Conservation (phyloP, 345 rosid genomes). For the Eucalyptus pauciflora region DNA sequence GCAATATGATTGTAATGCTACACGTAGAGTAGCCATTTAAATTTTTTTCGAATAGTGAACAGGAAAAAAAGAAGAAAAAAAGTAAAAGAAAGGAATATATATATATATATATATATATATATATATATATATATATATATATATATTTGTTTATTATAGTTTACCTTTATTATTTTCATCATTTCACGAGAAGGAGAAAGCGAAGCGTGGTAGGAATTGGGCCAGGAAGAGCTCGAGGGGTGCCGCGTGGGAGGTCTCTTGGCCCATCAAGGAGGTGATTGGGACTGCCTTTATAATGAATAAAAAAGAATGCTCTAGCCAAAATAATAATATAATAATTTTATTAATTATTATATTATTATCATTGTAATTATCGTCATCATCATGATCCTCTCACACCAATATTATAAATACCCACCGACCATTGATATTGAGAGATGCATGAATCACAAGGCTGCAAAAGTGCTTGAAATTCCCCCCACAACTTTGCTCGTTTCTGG, state of each 20-base stretch:
- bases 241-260: background rate
- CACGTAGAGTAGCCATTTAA: background rate
- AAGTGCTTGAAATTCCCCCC: background rate
- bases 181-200: background rate
- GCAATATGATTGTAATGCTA: background rate
- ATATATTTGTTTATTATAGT: background rate
- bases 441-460: background rate
- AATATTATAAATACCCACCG: background rate
- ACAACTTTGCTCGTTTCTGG: background rate
- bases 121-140: background rate
- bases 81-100: background rate
- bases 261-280: background rate
- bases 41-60: background rate
- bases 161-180: background rate
- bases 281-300: background rate
- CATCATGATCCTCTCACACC: background rate
- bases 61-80: fast-evolving
- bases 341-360: too few species aligned
- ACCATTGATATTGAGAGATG: background rate
- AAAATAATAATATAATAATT: background rate
- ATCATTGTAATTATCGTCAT: background rate
- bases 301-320: background rate
- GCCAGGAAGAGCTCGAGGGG: background rate
- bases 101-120: background rate
- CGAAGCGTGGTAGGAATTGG: background rate